Conservation (phyloP, 345 rosid species). For the Brassica rapa region DNA sequence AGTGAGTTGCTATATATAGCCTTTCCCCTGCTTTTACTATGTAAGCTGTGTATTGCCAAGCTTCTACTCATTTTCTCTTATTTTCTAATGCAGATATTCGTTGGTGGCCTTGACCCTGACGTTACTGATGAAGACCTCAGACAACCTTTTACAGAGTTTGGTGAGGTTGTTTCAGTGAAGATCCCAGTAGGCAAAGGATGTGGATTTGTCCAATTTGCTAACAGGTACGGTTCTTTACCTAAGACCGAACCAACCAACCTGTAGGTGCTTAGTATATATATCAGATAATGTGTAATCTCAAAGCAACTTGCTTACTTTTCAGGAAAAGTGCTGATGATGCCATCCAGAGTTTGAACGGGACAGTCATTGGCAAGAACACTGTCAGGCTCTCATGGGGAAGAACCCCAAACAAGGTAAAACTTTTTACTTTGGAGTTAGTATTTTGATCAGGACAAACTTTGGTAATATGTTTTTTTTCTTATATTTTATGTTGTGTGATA, state of each 20-base stretch:
- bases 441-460: constrained; percentile 10
- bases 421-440: not conserved
- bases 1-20: constrained; percentile 52
- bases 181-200: constrained; percentile 26
- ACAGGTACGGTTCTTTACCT: constrained; percentile 49
- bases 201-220: constrained; percentile 82
- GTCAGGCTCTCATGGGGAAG: constrained; percentile 99
- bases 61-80: constrained; percentile 3
- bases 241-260: constrained; percentile 1
- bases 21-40: constrained; percentile 6
- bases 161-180: constrained; percentile 51
- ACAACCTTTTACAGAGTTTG: constrained; percentile 77
- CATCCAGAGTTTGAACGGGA: constrained; percentile 69
- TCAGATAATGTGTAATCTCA: not conserved
- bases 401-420: constrained; percentile 73
- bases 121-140: constrained; percentile 85
- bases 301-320: constrained; percentile 4
- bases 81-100: constrained; percentile 65
- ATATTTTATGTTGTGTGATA: not conserved
- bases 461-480: not conserved
- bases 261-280: not conserved
- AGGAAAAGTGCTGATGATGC: constrained; percentile 94
- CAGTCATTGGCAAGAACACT: constrained; percentile 82
- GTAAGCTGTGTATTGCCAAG: not conserved
- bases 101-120: constrained; percentile 91